Evolutionary conservation across 176 grass and related monocot species (phyloP), one percentile per base, ranked within the genome.

Genomic region (Aegilops bicornis): DNA sequence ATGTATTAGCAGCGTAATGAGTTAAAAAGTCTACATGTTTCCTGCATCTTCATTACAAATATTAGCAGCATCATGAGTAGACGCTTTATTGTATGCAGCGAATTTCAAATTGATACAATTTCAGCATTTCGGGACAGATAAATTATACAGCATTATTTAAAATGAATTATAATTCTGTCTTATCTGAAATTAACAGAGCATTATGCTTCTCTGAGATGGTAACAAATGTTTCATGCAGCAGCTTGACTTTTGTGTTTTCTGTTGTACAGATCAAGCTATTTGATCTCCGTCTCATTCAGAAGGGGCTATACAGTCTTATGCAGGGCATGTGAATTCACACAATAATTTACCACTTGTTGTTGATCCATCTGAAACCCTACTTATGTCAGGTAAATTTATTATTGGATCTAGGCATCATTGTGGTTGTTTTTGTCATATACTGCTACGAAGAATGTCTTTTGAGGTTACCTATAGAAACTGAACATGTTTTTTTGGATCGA

Each of bases 321-420:
- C 79, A 32, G 96, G 93, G 22, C 96, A 98, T 82, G 84, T 91
- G 47, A 98, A 95, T 73, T 91, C 93, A 78, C 93, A 98, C 88
- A 92, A 33, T 63, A 82, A 39, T 81, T 87, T 95, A 81, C 93
- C 91, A 10, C 88, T 98, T 73, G 93, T 69, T 78, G 86, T 95
- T 42, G 89, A 98, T 74, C 91, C 96, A 76, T 92, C 96, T 79
- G 96, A 98, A 90, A 98, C 91, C 42, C 83, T 98, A 76, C 64
- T 98, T 89, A 79, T 94, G 59, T 94, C 96, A 89, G 96, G 96
- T 94, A 83, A 80, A 71, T 84, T 70, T 64, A 82, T 84, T 69
- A 35, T 86, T 83, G 74, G 68, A 17, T 72, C 43, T 62, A 27
- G 14, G 64, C n/a, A n/a, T 86, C 65, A 12, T 36, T 64, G 0